Evolutionary conservation across 2,329 filamentous ascomycete genomes (phyloP).

Genomic region (Hawksworthiomyces lignivorus): DNA sequence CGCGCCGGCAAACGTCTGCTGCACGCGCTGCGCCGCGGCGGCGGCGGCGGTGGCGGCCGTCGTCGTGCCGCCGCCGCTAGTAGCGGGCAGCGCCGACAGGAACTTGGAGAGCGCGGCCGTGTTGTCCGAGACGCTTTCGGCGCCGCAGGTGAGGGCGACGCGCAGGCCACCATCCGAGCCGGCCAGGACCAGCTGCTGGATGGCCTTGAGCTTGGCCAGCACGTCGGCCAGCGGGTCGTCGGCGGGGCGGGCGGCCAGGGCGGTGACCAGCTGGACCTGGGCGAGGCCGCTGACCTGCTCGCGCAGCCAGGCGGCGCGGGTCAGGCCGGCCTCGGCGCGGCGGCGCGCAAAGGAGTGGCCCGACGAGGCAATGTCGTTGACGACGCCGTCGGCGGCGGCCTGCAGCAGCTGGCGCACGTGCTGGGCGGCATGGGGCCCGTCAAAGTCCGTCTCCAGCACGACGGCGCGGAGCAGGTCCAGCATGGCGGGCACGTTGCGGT

Average conservation of each 20-base stretch:
- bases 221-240: slow-evolving; percentile 64
- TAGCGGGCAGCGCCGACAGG: slow-evolving; percentile 49
- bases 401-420: slow-evolving; percentile 84
- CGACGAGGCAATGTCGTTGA: slow-evolving; percentile 85
- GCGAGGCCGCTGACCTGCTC: slow-evolving; percentile 88
- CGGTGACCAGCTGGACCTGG: slow-evolving; percentile 77
- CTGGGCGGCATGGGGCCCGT: slow-evolving; percentile 68
- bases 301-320: slow-evolving; percentile 59
- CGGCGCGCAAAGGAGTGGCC: slow-evolving; percentile 82
- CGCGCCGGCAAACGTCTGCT: slow-evolving; percentile 1
- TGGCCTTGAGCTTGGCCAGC: slow-evolving; percentile 74
- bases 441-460: slow-evolving; percentile 83
- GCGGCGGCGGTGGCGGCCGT: not conserved
- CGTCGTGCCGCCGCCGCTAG: slow-evolving; percentile 14
- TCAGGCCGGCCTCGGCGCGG: slow-evolving; percentile 74
- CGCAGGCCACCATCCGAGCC: slow-evolving; percentile 55
- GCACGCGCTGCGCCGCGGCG: slow-evolving; percentile 5
- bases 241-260: slow-evolving; percentile 64
- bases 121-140: slow-evolving; percentile 64
- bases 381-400: slow-evolving; percentile 76
- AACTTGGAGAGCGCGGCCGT: slow-evolving; percentile 64
- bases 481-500: slow-evolving; percentile 86
- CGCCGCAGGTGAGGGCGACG: slow-evolving; percentile 77
- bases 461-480: slow-evolving; percentile 75
- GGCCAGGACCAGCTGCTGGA: slow-evolving; percentile 67